Evolutionary conservation across 2,329 filamentous ascomycete species (phyloP).

Genomic region (Lasiodiplodia citricola): DNA sequence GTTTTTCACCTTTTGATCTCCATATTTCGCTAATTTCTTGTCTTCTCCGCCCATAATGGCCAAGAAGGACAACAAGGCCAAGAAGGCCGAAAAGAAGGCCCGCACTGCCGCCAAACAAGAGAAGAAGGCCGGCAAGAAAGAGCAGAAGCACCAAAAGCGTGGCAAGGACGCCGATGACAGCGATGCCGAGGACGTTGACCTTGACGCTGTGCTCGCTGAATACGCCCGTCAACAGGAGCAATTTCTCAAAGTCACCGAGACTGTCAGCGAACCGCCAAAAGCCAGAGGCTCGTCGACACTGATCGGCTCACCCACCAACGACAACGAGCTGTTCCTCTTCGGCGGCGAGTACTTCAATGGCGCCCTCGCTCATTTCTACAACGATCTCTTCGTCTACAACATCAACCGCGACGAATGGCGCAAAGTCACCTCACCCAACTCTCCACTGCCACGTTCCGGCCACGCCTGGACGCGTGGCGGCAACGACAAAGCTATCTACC

Average conservation of each 20-base stretch:
- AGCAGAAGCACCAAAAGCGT: constrained; percentile 80
- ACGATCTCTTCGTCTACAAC: constrained; percentile 71
- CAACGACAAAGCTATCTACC: constrained; percentile 82
- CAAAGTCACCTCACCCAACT: constrained; percentile 86
- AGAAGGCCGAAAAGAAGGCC: constrained; percentile 60
- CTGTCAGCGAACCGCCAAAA: constrained; percentile 71
- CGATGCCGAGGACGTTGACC: constrained; percentile 89
- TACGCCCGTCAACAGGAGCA: constrained; percentile 91
- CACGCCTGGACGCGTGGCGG: constrained; percentile 94
- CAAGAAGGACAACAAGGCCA: constrained; percentile 57
- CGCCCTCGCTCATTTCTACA: constrained; percentile 74
- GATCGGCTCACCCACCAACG: constrained; percentile 82
- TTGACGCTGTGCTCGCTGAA: constrained; percentile 90
- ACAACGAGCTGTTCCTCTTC: constrained; percentile 87
- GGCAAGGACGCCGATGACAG: constrained; percentile 75
- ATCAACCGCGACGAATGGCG: constrained; percentile 90
- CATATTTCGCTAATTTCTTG: background rate
- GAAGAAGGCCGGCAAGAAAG: constrained; percentile 75
- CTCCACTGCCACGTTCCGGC: constrained; percentile 85
- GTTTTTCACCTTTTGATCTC: background rate
- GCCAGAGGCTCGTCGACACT: constrained; percentile 81
- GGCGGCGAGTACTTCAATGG: constrained; percentile 97
- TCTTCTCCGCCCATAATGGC: constrained; percentile 46
- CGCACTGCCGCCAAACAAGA: constrained; percentile 75
- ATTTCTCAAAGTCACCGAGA: constrained; percentile 92